These are phyloP conservation scores for Turnera subulata DNA, from an alignment of 345 rosid species.

Conservation along the genomic window DNA sequence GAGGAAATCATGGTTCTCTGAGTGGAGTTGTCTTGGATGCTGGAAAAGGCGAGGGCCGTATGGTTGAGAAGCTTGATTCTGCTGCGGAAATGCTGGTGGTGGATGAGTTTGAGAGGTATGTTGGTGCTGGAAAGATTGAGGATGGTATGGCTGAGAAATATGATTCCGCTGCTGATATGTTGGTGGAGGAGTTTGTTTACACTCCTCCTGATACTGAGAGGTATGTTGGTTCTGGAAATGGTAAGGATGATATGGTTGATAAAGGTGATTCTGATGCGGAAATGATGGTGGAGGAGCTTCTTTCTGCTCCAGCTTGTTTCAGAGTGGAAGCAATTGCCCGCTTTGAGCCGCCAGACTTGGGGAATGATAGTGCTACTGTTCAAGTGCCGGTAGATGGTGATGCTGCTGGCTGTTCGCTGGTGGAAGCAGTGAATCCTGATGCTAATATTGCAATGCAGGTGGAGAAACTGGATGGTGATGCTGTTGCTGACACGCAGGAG, in stretches of 20 bases:
- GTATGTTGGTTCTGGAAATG: background rate
- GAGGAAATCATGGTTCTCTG: background rate
- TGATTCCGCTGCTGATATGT: background rate
- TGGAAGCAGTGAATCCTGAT: background rate
- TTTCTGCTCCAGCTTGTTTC: no score
- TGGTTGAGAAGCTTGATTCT: background rate
- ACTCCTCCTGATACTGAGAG: constrained; percentile 12
- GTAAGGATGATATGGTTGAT: background rate
- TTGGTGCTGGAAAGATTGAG: background rate
- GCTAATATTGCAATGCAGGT: background rate
- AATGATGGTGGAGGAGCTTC: no score
- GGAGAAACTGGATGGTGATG: background rate
- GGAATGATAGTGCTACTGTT: no score
- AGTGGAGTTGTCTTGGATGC: background rate
- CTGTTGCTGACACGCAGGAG: background rate
- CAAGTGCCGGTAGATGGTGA: background rate
- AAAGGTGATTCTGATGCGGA: background rate
- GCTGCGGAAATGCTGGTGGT: background rate
- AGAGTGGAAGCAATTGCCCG: no score
- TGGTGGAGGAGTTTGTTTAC: constrained; percentile 22
- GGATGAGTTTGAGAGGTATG: background rate
- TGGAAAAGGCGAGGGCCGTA: background rate
- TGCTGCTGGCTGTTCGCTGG: background rate
- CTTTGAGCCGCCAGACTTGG: no score
- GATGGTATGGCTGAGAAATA: background rate